Conservation (phyloP, 2,329 filamentous ascomycete species). For the Cladobotryum mycophilum region DNA sequence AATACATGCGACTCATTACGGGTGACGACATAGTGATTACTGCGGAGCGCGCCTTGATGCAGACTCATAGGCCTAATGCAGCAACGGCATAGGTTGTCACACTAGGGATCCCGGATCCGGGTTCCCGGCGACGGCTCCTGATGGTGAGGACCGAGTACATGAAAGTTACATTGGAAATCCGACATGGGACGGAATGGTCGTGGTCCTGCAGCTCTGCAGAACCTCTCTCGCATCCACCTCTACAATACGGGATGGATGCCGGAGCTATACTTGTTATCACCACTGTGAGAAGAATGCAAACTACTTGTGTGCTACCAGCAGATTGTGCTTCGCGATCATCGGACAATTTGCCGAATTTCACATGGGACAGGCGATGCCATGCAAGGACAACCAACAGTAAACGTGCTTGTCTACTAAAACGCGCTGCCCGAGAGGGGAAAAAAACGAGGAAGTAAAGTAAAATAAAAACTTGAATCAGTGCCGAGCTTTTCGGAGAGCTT, state of each 20-base stretch:
- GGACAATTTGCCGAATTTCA: background rate
- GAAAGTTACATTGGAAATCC: no score
- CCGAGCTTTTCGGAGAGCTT: no score
- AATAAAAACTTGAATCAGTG: no score
- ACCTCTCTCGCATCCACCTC: background rate
- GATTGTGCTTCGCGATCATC: background rate
- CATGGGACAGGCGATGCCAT: no score
- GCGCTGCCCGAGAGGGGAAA: no score
- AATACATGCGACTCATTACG: background rate
- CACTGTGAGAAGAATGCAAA: background rate
- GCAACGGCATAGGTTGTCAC: background rate
- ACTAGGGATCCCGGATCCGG: constrained; percentile 5
- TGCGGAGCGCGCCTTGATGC: background rate
- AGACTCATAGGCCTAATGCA: background rate
- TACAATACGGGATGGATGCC: no score
- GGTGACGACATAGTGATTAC: background rate
- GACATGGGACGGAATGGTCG: background rate
- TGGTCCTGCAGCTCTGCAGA: background rate
- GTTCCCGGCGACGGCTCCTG: constrained; percentile 1
- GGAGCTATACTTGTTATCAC: no score
- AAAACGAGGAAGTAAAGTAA: no score
- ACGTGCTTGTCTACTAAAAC: no score
- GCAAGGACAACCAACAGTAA: no score
- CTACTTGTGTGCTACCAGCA: background rate
- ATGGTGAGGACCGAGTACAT: background rate